Base-by-base conservation (phyloP, 257 asterid species). In the Solanum paucissectum region DNA sequence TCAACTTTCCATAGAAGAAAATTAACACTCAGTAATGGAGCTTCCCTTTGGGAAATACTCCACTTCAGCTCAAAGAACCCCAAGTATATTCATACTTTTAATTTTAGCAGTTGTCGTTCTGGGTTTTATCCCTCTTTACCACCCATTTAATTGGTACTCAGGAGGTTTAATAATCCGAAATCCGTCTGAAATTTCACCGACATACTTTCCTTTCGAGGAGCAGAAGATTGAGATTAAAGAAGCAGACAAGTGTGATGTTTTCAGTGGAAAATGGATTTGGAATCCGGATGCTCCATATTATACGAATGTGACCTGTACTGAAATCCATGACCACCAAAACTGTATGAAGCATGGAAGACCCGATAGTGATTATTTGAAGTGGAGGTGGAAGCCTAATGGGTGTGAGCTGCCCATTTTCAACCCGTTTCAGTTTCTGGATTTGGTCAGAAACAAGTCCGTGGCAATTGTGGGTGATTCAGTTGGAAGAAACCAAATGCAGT, bases 391-490 rank as follows among this genome's bases (percentile, higher is more conserved):
- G 58, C 93, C 93, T 13, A 68, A 91, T 85, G 93, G 87, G 8
- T 95, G 97, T 86, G 95, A 93, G 33, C 85, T 95, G 66, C 94
- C 89, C 33, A 76, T 89, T 5, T 92, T 95, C 23, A 87, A 95
- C 83, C 95, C 96, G 25, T 66, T 69, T 34, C 93, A 68, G 92
- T 95, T 95, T 86, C 49, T 95, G 90, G 93, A 94, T 36, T 87
- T 93, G 6, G 92, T 94, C 1, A 76, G 98, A 86, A 94, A 82
- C 7, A 95, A 89, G 87, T 83, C 94, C 0, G 13, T 95, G 94
- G 96, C 98, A 7, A 92, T 95, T 55, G 93, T 95, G 16, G 98
- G 98, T 6, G 98, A 95, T 83, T 94, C 97, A 1, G 91, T 95
- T 0, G 97, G 92, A 27, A 90, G 97, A 89, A 95, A 94, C 71